Conservation (phyloP, 2,329 filamentous ascomycete species). For the Hysterium pulicare region DNA sequence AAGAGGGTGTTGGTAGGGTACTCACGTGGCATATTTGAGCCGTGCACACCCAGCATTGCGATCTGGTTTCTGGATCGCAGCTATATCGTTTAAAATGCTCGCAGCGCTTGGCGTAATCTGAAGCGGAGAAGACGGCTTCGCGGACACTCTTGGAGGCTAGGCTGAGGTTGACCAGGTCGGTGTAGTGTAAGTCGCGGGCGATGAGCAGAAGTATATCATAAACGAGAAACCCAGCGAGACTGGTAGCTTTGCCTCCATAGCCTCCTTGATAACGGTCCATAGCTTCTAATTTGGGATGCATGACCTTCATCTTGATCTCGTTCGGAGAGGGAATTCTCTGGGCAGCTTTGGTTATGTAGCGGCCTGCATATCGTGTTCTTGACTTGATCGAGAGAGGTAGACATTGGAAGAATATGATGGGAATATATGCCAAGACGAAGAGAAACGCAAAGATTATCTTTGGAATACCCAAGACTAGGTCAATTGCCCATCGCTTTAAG, state of each 20-base stretch:
- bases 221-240: conserved; percentile 24
- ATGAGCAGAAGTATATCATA: conserved; percentile 29
- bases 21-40: conserved; percentile 18
- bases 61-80: conserved; percentile 11
- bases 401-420: conserved; percentile 15
- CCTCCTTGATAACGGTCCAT: conserved; percentile 6
- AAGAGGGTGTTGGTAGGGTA: not conserved
- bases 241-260: conserved; percentile 6
- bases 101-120: conserved; percentile 14
- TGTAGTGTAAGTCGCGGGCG: conserved; percentile 23
- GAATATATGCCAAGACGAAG: conserved; percentile 7
- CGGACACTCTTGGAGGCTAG: conserved; percentile 23
- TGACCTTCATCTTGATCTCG: conserved; percentile 5
- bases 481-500: not conserved
- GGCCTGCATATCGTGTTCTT: conserved; percentile 14
- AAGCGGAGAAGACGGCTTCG: conserved; percentile 18
- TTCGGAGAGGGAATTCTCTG: conserved; percentile 6
- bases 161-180: conserved; percentile 22
- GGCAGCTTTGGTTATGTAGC: conserved; percentile 14
- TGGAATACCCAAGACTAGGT: conserved; percentile 1
- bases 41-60: conserved; percentile 20
- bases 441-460: conserved; percentile 4
- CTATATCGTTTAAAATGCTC: conserved; percentile 19
- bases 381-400: conserved; percentile 16
- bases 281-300: conserved; percentile 4